Evolutionary conservation across 129 eudicot genomes (phyloP), one percentile per base, ranked within the genome.

Genomic region (Flaveria sonorensis): DNA sequence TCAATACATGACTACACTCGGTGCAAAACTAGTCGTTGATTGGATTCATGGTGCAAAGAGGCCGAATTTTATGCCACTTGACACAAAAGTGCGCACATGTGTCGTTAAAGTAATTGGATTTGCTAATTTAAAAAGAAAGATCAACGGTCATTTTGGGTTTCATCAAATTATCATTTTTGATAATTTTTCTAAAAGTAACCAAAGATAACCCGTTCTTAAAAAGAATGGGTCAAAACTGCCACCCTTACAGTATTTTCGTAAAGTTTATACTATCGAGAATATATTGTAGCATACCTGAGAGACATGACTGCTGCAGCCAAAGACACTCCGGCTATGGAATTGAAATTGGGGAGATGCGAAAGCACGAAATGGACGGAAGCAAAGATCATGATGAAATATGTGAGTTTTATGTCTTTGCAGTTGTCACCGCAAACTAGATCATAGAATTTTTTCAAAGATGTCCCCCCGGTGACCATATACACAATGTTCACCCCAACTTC

Each of bases 261-360:
- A 48, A 13, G 5, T 13, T 55, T 19, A 10, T 55, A 19, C 2
- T 52, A 16, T 7, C 0, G 4, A 55, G 23, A 55, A 55, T 55
- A 55, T 55, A 1, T 55, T 55, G 28, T 2, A 13, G 68, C 10
- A 18, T 62, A 63, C 69, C 69, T 63, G 19, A 77, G 74, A 11
- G 81, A 77, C 81, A 77, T 77, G 70, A 77, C 81, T 0, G 81
- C 81, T 32, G 81, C 81, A 39, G 81, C 81, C 28, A 77, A 57
- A 2, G 81, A 77, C 0, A 77, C 81, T 10, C 81, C 81, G 14
- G 81, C 56, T 36, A 77, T 77, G 61, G 81, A 77, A 42, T 77
- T 77, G 48, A 77, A 77, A 57, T 63, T 63, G 11, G 69, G 69
- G 69, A 63, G 69, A 63, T 63, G 69, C 2, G 69, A 63, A 63